Evolutionary conservation across 176 grass and related monocot species (phyloP), one percentile per base, ranked within the genome.

Genomic region (Oryza longistaminata): DNA sequence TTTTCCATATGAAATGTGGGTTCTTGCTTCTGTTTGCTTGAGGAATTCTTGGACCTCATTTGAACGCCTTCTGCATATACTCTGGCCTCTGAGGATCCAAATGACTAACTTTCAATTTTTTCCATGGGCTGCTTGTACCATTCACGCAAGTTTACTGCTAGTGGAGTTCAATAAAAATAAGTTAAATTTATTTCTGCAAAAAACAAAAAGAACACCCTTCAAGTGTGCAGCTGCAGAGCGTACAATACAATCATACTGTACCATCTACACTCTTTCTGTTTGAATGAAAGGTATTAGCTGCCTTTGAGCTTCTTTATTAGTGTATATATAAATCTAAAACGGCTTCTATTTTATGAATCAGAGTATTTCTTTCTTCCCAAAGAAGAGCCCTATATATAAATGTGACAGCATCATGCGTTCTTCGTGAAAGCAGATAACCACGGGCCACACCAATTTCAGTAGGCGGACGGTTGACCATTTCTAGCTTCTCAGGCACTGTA

Each of bases 401-500:
- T 40, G 55, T 62, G n/a, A 62, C 2, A 62, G 58, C n/a, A 24
- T 62, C 58, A 62, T 62, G 58, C 58, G n/a, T 62, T 62, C n/a
- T 24, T 24, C 58, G 11, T 62, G 58, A 62, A n/a, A 22, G 58
- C 21, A 24, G 2, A 62, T 24, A 24, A 11, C 37, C 37, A 39
- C 37, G 37, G 58, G 58, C 58, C 10, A 62, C n/a, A 22, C 21
- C 37, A 39, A 39, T 39, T 39, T 39, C 37, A 40, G 39, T 24
- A 22, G 7, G 58, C 58, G 4, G 11, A 67, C 10, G 3, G 48
- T 39, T 77, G 73, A 73, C 68, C 11, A 79, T 49, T 66, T 84
- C 52, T 27, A 66, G 55, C 73, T 83, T 80, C 81, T 53, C 46
- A 84, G 14, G 75, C 61, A 74, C 60, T 68, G 24, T 5, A 67